These are phyloP conservation scores for Pelargonium cotyledonis DNA, from an alignment of 441 rosid species.

Conservation along the genomic window DNA sequence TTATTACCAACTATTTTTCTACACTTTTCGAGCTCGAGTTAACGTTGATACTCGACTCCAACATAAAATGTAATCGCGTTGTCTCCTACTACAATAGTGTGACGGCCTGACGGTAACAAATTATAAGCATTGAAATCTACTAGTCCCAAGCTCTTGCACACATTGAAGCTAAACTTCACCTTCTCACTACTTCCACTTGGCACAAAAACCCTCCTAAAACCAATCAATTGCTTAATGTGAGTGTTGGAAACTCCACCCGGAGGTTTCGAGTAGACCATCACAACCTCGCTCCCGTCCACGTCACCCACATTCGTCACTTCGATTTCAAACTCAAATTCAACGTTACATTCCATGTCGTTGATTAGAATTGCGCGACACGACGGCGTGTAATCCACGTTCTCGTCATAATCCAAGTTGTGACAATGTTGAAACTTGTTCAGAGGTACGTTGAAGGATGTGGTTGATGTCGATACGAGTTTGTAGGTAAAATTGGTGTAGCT, in stretches of 20 bases:
- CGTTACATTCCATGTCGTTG: not conserved
- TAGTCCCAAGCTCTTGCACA: slow-evolving; percentile 29
- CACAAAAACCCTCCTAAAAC: slow-evolving; percentile 34
- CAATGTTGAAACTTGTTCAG: slow-evolving; percentile 20
- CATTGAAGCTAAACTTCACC: slow-evolving; percentile 24
- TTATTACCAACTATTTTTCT: no score
- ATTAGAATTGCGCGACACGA: slow-evolving; percentile 6
- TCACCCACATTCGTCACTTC: slow-evolving; percentile 27
- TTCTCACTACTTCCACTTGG: slow-evolving; percentile 22
- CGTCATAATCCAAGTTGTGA: slow-evolving; percentile 14
- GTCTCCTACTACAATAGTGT: not conserved
- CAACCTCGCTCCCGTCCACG: slow-evolving; percentile 34
- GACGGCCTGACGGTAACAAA: not conserved
- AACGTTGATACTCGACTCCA: not conserved
- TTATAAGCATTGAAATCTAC: slow-evolving; percentile 23
- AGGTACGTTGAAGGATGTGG: slow-evolving; percentile 11
- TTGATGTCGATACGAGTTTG: not conserved
- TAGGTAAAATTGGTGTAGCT: slow-evolving; percentile 33
- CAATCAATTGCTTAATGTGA: slow-evolving; percentile 30
- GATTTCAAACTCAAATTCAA: slow-evolving; percentile 4
- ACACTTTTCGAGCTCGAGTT: not conserved
- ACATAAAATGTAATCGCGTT: not conserved
- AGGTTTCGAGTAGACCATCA: slow-evolving; percentile 34
- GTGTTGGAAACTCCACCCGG: slow-evolving; percentile 21
- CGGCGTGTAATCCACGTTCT: not conserved